Conservation (phyloP, 176 grass and related monocot genomes). For the Guadua angustifolia region DNA sequence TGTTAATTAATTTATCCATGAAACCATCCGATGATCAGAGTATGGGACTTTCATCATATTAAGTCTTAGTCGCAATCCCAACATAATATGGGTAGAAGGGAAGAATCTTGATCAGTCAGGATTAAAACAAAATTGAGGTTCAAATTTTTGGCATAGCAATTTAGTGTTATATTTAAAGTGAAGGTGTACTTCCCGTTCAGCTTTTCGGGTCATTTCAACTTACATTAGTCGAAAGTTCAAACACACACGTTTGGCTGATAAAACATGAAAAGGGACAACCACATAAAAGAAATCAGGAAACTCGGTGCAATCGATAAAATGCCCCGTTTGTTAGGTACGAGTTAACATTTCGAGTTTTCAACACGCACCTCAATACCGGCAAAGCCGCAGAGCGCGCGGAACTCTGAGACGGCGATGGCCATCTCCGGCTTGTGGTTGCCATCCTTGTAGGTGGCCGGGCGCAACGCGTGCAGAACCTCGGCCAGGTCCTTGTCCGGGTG, state of each 20-base stretch:
- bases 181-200: background rate
- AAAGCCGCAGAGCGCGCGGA: conserved; percentile 90
- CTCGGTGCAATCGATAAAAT: no score
- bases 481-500: conserved; percentile 94
- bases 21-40: background rate
- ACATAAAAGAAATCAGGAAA: background rate
- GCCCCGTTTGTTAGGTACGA: no score
- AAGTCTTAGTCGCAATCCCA: background rate
- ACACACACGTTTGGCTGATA: background rate
- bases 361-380: conserved; percentile 64
- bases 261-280: background rate
- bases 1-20: conserved; percentile 4
- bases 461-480: conserved; percentile 63
- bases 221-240: background rate
- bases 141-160: background rate
- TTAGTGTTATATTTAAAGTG: conserved; percentile 20
- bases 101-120: background rate
- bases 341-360: background rate
- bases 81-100: background rate
- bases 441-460: conserved; percentile 77
- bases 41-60: background rate
- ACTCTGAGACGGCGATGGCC: conserved; percentile 92
- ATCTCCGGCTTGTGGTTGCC: conserved; percentile 95
- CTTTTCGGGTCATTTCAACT: conserved; percentile 10
- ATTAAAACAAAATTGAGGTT: background rate